Conservation (phyloP, 202 grass and related monocot species). For the Panicum hallii region DNA sequence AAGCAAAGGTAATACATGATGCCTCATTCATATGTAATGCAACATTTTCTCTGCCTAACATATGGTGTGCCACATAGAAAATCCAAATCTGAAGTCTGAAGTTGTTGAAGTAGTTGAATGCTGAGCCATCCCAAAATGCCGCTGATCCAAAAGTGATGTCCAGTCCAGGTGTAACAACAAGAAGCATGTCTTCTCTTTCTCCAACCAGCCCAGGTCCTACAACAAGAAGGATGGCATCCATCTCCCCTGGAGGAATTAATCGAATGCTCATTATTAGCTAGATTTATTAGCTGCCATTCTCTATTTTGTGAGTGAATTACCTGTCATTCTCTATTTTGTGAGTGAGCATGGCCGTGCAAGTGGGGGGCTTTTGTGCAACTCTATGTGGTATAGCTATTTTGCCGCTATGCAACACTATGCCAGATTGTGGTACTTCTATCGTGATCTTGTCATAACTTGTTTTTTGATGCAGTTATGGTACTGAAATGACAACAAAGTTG, state of each 20-base stretch:
- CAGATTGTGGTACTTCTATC: too few relatives aligned
- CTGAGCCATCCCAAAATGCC: background rate
- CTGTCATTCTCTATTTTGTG: too few relatives aligned
- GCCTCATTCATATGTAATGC: background rate
- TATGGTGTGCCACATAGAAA: background rate
- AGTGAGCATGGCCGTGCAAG: too few relatives aligned
- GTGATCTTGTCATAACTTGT: too few relatives aligned
- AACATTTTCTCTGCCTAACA: background rate
- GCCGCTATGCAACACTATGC: too few relatives aligned
- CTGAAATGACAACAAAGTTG: too few relatives aligned
- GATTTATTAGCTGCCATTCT: background rate
- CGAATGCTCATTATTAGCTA: background rate
- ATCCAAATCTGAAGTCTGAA: background rate
- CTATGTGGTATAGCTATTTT: too few relatives aligned
- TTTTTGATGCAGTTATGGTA: too few relatives aligned
- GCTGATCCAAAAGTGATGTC: background rate
- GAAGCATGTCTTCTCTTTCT: slow-evolving; percentile 3
- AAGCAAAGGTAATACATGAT: background rate
- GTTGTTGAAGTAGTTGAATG: background rate
- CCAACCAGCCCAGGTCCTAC: slow-evolving; percentile 1
- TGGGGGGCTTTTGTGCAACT: too few relatives aligned
- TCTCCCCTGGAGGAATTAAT: background rate
- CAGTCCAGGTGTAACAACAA: background rate
- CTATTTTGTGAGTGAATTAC: too few relatives aligned
- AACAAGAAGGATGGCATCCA: background rate